Evolutionary conservation across 2,329 filamentous ascomycete genomes (phyloP).

Genomic region (Xylaria sp.): DNA sequence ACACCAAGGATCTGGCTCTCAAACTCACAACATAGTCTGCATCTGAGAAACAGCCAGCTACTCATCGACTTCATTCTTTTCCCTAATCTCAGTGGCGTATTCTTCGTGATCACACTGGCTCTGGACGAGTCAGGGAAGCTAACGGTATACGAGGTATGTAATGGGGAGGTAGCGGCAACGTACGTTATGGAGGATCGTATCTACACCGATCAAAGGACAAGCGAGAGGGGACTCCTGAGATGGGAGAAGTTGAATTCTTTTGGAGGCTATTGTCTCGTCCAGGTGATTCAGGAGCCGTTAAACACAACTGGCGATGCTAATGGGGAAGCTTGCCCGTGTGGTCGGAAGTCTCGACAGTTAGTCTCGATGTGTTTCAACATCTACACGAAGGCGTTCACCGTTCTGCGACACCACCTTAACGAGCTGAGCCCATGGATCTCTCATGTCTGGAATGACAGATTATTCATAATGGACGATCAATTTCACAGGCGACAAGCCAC

Average conservation of each 20-base stretch:
- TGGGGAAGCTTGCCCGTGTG: slow-evolving; percentile 18
- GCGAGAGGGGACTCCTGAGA: slow-evolving; percentile 31
- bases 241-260: slow-evolving; percentile 41
- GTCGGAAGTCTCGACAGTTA: slow-evolving; percentile 26
- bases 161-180: slow-evolving; percentile 30
- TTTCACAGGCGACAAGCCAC: background rate
- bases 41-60: slow-evolving; percentile 27
- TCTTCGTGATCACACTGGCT: slow-evolving; percentile 38
- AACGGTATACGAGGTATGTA: slow-evolving; percentile 36
- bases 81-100: slow-evolving; percentile 30
- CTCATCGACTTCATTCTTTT: slow-evolving; percentile 41
- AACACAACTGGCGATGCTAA: background rate
- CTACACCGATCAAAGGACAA: slow-evolving; percentile 27
- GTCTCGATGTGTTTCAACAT: slow-evolving; percentile 42
- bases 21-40: slow-evolving; percentile 29
- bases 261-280: slow-evolving; percentile 40
- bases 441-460: slow-evolving; percentile 39
- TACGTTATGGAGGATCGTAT: slow-evolving; percentile 31
- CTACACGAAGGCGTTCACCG: slow-evolving; percentile 39
- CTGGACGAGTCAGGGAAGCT: slow-evolving; percentile 26
- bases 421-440: slow-evolving; percentile 28
- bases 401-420: slow-evolving; percentile 36
- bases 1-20: slow-evolving; percentile 31
- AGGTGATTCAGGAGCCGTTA: slow-evolving; percentile 31
- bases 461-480: slow-evolving; percentile 27